A percentile compares a stretch with the other conserved stretches of the same genome.
phyloP scores from a whole-genome alignment of 2,329 filamentous ascomycete genomes.

The Pseudogymnoascus sp. region DNA sequence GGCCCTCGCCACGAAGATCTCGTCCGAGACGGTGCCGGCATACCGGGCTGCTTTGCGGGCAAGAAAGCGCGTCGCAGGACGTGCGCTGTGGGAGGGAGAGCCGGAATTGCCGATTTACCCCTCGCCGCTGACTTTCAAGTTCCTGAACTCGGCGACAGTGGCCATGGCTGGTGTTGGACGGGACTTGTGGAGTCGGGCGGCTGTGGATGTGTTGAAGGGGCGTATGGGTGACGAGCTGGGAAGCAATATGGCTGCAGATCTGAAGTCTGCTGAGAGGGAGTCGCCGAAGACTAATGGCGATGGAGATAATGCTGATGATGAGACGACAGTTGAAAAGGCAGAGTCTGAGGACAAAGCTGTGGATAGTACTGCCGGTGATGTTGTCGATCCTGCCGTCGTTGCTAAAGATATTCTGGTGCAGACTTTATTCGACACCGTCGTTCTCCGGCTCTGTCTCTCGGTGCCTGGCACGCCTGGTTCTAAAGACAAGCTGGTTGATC shows the following conservation, averaged over 20 bases:
- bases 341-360: slow-evolving; percentile 3
- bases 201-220: slow-evolving; percentile 58
- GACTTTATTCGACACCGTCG: slow-evolving; percentile 54
- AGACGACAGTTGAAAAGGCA: background rate
- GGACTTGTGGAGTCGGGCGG: slow-evolving; percentile 74
- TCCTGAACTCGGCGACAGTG: slow-evolving; percentile 58
- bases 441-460: slow-evolving; percentile 44
- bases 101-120: slow-evolving; percentile 72
- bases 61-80: slow-evolving; percentile 49
- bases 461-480: slow-evolving; percentile 21
- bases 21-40: slow-evolving; percentile 43
- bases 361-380: background rate
- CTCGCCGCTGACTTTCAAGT: slow-evolving; percentile 65
- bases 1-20: slow-evolving; percentile 50
- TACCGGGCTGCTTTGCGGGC: slow-evolving; percentile 40
- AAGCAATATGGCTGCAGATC: slow-evolving; percentile 33
- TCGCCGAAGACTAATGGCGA: slow-evolving; percentile 19
- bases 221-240: slow-evolving; percentile 45
- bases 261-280: slow-evolving; percentile 20
- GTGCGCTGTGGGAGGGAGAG: slow-evolving; percentile 73
- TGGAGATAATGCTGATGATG: slow-evolving; percentile 4
- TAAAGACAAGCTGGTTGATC: slow-evolving; percentile 41
- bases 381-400: background rate
- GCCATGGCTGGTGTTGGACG: slow-evolving; percentile 65
- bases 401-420: slow-evolving; percentile 47